A percentile compares a stretch with the other conserved stretches of the same genome.
These are phyloP conservation scores for Psophocarpus tetragonolobus DNA, from an alignment of 306 rosid species.

Conservation along the genomic window DNA sequence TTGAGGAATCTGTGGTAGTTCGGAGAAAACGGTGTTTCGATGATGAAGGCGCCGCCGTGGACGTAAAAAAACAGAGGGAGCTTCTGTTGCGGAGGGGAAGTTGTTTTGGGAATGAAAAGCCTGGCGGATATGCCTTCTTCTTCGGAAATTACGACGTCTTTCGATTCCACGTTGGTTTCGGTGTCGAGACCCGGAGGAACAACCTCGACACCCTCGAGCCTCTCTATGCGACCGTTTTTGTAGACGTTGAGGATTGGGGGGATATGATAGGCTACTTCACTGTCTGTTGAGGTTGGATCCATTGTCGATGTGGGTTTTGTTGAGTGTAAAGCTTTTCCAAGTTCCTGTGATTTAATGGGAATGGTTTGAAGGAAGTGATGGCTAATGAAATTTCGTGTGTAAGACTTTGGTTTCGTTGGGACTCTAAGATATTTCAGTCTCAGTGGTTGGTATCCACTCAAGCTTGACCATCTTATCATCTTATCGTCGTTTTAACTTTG, in stretches of 20 bases:
- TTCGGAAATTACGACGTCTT: constrained; percentile 60
- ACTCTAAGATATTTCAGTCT: neutral
- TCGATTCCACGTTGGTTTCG: constrained; percentile 58
- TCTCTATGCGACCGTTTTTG: constrained; percentile 60
- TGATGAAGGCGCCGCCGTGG: constrained; percentile 74
- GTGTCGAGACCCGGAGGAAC: constrained; percentile 51
- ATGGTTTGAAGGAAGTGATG: neutral
- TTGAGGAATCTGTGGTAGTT: constrained; percentile 48
- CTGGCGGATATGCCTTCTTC: constrained; percentile 56
- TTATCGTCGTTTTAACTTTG: neutral
- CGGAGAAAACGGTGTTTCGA: constrained; percentile 63
- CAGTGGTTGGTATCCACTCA: neutral
- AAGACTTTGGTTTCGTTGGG: neutral
- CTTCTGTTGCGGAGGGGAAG: constrained; percentile 31
- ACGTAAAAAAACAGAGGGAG: constrained; percentile 66
- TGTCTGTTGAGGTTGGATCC: constrained; percentile 35
- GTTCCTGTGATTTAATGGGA: neutral
- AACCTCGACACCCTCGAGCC: constrained; percentile 45
- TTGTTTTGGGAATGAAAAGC: constrained; percentile 54
- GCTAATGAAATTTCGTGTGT: neutral
- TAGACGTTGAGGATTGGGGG: constrained; percentile 58
- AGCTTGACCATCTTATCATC: neutral
- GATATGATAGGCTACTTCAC: constrained; percentile 42
- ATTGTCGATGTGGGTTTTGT: constrained; percentile 28
- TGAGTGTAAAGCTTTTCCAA: neutral